Percentiles rank a stretch among this genome's conserved stretches.
Evolutionary conservation across 169 alveolate species (phyloP).

Genomic region (Besnoitia besnoiti): DNA sequence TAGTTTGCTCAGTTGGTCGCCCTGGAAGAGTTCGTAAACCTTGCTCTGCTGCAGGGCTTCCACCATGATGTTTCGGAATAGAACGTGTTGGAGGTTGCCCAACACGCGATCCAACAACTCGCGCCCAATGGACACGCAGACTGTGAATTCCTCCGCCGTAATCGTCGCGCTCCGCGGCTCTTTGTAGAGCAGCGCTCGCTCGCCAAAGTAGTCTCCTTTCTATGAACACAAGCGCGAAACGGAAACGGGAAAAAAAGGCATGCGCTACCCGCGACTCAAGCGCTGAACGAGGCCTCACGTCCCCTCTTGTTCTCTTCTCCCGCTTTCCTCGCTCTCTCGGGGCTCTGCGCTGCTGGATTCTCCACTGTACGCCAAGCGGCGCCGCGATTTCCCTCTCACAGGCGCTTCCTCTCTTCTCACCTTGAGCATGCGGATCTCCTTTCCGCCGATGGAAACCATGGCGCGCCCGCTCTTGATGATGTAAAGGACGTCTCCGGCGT

Average conservation of each 20-base stretch:
- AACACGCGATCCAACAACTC: conserved; percentile 82
- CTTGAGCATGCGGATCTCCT: conserved; percentile 80
- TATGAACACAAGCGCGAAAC: neutral
- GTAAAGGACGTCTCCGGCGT: conserved; percentile 89
- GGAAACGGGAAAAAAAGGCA: neutral
- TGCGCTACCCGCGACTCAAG: too few relatives aligned
- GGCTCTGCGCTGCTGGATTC: too few relatives aligned
- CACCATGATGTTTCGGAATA: conserved; percentile 85
- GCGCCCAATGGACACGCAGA: conserved; percentile 85
- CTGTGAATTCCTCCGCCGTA: conserved; percentile 82
- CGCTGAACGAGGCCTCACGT: too few relatives aligned
- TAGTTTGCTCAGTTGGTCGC: conserved; percentile 80
- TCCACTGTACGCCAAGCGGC: too few relatives aligned
- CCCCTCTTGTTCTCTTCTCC: too few relatives aligned
- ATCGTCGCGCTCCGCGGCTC: conserved; percentile 95
- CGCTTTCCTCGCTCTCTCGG: too few relatives aligned
- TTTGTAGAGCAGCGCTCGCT: conserved; percentile 90
- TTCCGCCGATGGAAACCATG: conserved; percentile 82
- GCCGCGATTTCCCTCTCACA: neutral
- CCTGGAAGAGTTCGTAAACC: conserved; percentile 84
- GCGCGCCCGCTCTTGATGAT: conserved; percentile 91
- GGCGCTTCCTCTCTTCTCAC: neutral
- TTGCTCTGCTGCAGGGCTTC: conserved; percentile 83
- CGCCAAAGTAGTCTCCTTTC: conserved; percentile 94
- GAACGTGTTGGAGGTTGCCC: conserved; percentile 88